Base-by-base conservation (phyloP, 2,329 filamentous ascomycete species). In the Nigrograna mackinnonii region DNA sequence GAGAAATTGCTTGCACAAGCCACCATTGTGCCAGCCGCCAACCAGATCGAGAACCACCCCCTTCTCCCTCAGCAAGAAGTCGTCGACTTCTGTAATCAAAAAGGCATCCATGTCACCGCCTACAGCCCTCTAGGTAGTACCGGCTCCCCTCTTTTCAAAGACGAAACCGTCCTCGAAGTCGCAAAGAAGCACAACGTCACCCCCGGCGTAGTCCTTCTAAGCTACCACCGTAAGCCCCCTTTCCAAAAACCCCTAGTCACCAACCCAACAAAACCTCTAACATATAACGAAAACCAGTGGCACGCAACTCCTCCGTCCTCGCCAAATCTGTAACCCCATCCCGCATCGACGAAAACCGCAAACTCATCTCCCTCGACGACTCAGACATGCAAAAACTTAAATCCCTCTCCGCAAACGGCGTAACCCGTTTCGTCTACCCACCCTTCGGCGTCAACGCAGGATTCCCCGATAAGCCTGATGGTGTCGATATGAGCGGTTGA, bases 261-360 rank as follows among this genome's bases (percentile, higher is more conserved):
- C 6, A 17, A 13, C 7, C 12, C 31, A 12, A 30, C 9, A 31
- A 11, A 19, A 7, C 6, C 35, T 20, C 41, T 57, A 35, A 41
- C 12, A 4, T 33, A 31, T 43, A 37, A n/a, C n/a, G n/a, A 4
- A 6, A 33, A 6, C n/a, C 34, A 87, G 85, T 89, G 35, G 79
- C 83, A 39, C 79, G 84, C 47, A 85, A 85, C 54, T 79, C 75
- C 61, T 87, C 84, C 5, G 87, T 90, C 14, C 76, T 91, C 20
- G 80, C 87, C 57, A 90, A 90, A 70, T 89, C 85, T 1, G 83
- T 87, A 28, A 87, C 79, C 5, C 78, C 79, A 12, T 76, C 77
- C 35, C 79, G 86, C 54, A 89, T 90, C 67, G 80, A 84, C 61
- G 78, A 84, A 57, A 91, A 91, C 70, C 73, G 79, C 64, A 79